These are phyloP conservation scores for Hypomyces perniciosus DNA, from an alignment of 2,329 filamentous ascomycete species.

Conservation along the genomic window DNA sequence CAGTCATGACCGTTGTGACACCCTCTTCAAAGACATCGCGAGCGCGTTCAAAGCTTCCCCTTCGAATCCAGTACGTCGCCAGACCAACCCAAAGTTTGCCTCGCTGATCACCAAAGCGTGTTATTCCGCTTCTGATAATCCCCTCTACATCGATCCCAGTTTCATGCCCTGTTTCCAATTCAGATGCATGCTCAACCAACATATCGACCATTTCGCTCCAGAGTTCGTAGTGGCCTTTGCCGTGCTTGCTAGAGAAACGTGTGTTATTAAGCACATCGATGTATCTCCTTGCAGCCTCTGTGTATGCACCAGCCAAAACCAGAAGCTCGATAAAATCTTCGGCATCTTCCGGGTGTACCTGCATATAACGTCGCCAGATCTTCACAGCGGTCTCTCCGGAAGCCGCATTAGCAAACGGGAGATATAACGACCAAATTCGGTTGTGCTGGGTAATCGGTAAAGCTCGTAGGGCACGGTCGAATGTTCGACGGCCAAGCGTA, in stretches of 20 bases:
- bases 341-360: constrained; percentile 89
- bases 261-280: constrained; percentile 89
- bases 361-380: constrained; percentile 94
- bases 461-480: constrained; percentile 86
- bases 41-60: constrained; percentile 85
- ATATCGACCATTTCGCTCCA: constrained; percentile 98
- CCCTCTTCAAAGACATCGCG: constrained; percentile 94
- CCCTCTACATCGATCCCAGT: constrained; percentile 83
- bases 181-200: constrained; percentile 81
- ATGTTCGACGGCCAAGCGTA: constrained; percentile 77
- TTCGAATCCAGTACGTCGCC: constrained; percentile 93
- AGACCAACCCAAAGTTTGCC: constrained; percentile 93
- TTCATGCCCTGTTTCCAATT: constrained; percentile 75
- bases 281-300: constrained; percentile 85
- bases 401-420: constrained; percentile 84
- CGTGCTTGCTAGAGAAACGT: constrained; percentile 84
- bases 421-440: constrained; percentile 88
- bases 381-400: constrained; percentile 85
- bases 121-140: constrained; percentile 88
- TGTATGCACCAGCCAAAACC: constrained; percentile 73
- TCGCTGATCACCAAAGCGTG: constrained; percentile 85
- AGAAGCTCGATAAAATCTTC: constrained; percentile 94
- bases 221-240: constrained; percentile 90
- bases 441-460: constrained; percentile 93
- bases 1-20: constrained; percentile 96